These are phyloP conservation scores for Huntiella decipiens DNA, from an alignment of 2,329 filamentous ascomycete species.

Conservation along the genomic window DNA sequence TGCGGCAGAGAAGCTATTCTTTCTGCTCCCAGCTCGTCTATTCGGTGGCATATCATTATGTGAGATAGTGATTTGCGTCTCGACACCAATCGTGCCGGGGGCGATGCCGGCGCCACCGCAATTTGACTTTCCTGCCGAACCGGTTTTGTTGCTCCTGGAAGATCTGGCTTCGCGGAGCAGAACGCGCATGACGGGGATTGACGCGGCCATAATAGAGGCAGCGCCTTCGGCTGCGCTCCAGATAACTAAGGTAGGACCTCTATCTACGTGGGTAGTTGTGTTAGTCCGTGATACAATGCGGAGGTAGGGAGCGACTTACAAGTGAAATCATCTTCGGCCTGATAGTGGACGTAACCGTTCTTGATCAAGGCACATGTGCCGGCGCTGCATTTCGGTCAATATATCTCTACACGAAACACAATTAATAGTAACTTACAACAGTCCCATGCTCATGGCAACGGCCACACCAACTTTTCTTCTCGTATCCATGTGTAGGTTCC, in stretches of 20 bases:
- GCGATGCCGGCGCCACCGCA: neutral
- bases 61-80: neutral
- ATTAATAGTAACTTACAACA: slow-evolving; percentile 14
- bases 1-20: slow-evolving; percentile 1
- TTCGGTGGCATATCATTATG: neutral
- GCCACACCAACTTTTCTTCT: slow-evolving; percentile 16
- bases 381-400: neutral
- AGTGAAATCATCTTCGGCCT: slow-evolving; percentile 7
- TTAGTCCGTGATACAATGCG: neutral
- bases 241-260: slow-evolving; percentile 6
- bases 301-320: neutral
- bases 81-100: neutral
- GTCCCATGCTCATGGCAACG: slow-evolving; percentile 15
- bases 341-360: neutral
- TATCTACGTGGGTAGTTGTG: neutral
- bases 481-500: slow-evolving; percentile 15
- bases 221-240: neutral
- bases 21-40: neutral
- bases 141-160: neutral
- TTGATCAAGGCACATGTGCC: slow-evolving; percentile 9
- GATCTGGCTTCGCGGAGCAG: slow-evolving; percentile 11
- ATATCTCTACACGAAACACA: no score
- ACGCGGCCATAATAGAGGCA: slow-evolving; percentile 3
- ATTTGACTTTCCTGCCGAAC: neutral
- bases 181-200: slow-evolving; percentile 7